A percentile compares a stretch with the other conserved stretches of the same genome.
Evolutionary conservation across 192 early-diverging fungal species (phyloP).

Genomic region (Umbelopsis isabellina): DNA sequence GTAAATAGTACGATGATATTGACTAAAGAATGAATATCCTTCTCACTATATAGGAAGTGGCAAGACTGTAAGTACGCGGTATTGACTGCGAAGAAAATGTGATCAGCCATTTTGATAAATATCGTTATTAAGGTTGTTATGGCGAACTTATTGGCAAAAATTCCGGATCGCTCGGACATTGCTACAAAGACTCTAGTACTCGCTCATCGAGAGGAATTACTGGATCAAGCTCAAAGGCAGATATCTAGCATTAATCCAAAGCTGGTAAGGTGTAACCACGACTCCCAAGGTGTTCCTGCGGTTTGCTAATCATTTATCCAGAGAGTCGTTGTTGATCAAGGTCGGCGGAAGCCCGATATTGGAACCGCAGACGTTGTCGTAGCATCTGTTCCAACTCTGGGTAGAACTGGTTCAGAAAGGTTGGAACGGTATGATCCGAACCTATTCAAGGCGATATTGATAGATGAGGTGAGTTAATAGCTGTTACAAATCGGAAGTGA

Average conservation of each 20-base stretch:
- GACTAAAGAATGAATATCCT: constrained; percentile 8
- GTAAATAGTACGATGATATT: neutral
- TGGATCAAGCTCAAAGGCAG: constrained; percentile 77
- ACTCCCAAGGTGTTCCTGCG: neutral
- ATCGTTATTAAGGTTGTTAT: constrained; percentile 66
- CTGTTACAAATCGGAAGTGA: no score
- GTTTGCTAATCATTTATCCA: constrained; percentile 14
- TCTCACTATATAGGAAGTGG: constrained; percentile 65
- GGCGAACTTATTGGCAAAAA: constrained; percentile 72
- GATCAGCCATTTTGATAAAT: neutral
- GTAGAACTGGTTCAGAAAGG: constrained; percentile 48
- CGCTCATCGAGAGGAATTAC: constrained; percentile 88
- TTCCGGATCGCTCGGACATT: constrained; percentile 58
- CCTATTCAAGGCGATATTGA: constrained; percentile 86
- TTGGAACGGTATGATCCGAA: constrained; percentile 70
- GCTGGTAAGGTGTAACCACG: constrained; percentile 44
- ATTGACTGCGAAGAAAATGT: neutral
- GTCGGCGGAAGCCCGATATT: constrained; percentile 54
- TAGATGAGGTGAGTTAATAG: constrained; percentile 67
- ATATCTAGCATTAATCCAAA: constrained; percentile 64
- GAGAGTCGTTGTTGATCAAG: constrained; percentile 71
- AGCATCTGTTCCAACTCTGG: constrained; percentile 79
- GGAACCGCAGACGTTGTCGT: constrained; percentile 72
- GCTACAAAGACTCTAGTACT: constrained; percentile 83
- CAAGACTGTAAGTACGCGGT: constrained; percentile 69